Conservation (phyloP, 441 rosid species). For the Mallotus japonicus region DNA sequence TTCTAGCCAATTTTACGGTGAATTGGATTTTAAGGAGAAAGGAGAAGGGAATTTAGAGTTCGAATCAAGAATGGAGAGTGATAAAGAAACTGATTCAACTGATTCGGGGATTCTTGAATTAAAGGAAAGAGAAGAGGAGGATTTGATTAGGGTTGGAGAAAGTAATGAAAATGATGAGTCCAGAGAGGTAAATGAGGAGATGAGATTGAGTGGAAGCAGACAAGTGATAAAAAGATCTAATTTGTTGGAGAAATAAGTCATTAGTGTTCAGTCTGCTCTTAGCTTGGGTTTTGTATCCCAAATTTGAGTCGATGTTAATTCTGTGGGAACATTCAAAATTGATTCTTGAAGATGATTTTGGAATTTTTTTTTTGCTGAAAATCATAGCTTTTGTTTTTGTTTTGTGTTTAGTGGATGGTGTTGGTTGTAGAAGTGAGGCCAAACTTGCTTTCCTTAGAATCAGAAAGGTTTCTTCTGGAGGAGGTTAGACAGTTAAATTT, state of each 20-base stretch:
- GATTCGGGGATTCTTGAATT: conserved; percentile 26
- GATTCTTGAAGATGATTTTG: background rate
- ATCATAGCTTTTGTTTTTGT: background rate
- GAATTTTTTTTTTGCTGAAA: background rate
- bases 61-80: conserved; percentile 17
- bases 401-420: conserved; percentile 58
- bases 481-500: conserved; percentile 57
- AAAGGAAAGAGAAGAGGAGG: conserved; percentile 23
- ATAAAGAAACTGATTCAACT: conserved; percentile 20
- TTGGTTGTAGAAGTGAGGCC: conserved; percentile 77
- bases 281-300: conserved; percentile 78
- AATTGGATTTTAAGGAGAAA: conserved; percentile 40
- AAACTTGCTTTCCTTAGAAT: conserved; percentile 75
- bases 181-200: background rate
- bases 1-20: conserved; percentile 19
- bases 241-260: conserved; percentile 79
- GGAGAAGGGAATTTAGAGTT: conserved; percentile 24
- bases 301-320: conserved; percentile 71
- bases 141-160: conserved; percentile 28
- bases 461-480: conserved; percentile 68
- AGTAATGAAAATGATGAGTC: background rate
- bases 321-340: conserved; percentile 28
- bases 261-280: conserved; percentile 69
- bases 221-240: conserved; percentile 57
- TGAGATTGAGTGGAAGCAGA: conserved; percentile 35